Base-by-base conservation (phyloP, 2,329 filamentous ascomycete species). In the Calonectria pauciramosa region DNA sequence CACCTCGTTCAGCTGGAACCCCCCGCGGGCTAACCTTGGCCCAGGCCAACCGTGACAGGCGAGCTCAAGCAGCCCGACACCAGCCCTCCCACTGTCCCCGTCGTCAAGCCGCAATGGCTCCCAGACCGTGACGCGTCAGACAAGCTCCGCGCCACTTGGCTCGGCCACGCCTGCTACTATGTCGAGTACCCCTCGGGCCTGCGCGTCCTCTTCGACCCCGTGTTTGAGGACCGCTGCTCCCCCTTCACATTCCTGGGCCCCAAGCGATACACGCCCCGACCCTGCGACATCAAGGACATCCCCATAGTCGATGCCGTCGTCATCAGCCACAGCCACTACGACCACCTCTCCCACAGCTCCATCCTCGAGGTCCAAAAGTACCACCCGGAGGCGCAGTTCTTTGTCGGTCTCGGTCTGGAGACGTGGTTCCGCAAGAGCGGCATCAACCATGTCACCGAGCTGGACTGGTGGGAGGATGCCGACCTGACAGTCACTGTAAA, bases 391-490 rank as follows among this genome's bases (percentile, higher is more conserved):
- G 95, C 92, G 51, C 95, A 97, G 77, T 98, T 97, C 86, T 97
- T 98, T 77, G 96, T 96, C 28, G 95, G 95, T 0, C 85, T 98
- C 5, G 95, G 95, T 2, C 91, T 98, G 72, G 94, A 94, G 84
- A 87, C 90, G 63, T 98, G 96, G 96, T 98, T 99, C 84, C 87
- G 88, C 60, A 86, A 88, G 4, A 89, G 88, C 32, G 95, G 95
- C 1, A 91, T 98, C 69, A 77, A 90, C 1, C 94, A 95, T 73
- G 93, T 96, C 54, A 97, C 95, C 0, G 96, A 98, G 86, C 85
- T 98, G 81, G 96, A 99, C 85, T 98, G 96, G 96, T 98, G 96
- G 96, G 93, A 98, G 79, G 93, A 95, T 76, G 90, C 92, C 8
- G 93, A 96, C 63, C 84, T 98, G n/a, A 91, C 87, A 0, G 85